Conservation (phyloP, 208 protist genomes). For the Leishmania amazonensis region DNA sequence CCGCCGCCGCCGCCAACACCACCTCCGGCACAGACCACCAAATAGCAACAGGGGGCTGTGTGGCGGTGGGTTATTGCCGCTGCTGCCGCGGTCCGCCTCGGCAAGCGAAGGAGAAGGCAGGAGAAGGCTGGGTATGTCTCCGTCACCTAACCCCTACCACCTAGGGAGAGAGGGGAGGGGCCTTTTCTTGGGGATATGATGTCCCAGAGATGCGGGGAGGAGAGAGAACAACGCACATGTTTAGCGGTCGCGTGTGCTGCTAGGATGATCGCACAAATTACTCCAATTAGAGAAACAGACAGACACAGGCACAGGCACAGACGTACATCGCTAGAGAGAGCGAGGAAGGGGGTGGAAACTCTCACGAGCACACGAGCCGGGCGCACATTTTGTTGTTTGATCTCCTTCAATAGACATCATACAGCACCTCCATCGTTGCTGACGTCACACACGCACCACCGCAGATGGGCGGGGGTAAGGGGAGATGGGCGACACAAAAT, state of each 20-base stretch:
- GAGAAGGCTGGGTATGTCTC: neutral
- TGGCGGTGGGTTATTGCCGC: neutral
- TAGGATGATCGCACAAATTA: neutral
- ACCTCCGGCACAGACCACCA: neutral
- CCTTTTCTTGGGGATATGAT: neutral
- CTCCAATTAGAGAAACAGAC: neutral
- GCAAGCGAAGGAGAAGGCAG: neutral
- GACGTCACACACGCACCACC: neutral
- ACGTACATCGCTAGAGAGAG: neutral
- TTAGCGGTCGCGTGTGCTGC: neutral
- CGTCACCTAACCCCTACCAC: neutral
- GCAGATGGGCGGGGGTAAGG: too few relatives aligned
- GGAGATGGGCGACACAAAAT: neutral
- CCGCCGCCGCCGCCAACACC: neutral
- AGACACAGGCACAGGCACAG: slow-evolving; percentile 3
- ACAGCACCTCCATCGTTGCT: neutral
- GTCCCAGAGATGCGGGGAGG: neutral
- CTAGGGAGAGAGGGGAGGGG: too few relatives aligned
- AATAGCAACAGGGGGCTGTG: neutral
- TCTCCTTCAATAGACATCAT: neutral
- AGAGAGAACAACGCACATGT: neutral
- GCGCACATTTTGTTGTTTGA: neutral
- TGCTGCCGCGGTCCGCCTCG: neutral
- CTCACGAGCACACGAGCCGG: neutral
- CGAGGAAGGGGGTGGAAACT: neutral